A percentile compares a stretch with the other conserved stretches of the same genome.
Evolutionary conservation across 306 rosid genomes (phyloP).

Genomic region (Prinsepia uniflora): DNA sequence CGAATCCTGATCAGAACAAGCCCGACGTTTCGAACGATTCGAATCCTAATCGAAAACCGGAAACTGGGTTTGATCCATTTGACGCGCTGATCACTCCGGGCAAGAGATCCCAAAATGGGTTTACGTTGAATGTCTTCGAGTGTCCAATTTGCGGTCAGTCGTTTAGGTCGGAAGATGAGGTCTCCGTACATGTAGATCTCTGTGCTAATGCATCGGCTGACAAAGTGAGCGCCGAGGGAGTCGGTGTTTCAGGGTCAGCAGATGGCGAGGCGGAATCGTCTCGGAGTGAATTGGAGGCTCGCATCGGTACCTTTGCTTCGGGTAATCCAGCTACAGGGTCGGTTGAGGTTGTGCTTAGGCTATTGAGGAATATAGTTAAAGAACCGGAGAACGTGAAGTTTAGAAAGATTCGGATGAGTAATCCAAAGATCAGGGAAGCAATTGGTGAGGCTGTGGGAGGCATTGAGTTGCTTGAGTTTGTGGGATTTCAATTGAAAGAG

Average conservation of each 20-base stretch:
- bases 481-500: conserved; percentile 65
- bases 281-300: conserved; percentile 46
- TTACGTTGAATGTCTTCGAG: conserved; percentile 50
- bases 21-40: conserved; percentile 21
- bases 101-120: conserved; percentile 66
- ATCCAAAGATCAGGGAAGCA: conserved; percentile 80
- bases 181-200: conserved; percentile 63
- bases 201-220: conserved; percentile 41
- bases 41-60: conserved; percentile 33
- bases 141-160: conserved; percentile 74
- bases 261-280: conserved; percentile 27
- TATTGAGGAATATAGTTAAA: conserved; percentile 63
- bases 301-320: conserved; percentile 51
- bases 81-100: conserved; percentile 72
- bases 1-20: conserved; percentile 9
- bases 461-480: conserved; percentile 62
- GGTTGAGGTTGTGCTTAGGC: conserved; percentile 58
- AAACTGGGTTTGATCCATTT: conserved; percentile 70
- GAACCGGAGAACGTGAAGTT: conserved; percentile 86
- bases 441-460: conserved; percentile 71
- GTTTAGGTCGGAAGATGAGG: conserved; percentile 74
- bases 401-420: conserved; percentile 73
- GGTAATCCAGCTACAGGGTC: conserved; percentile 67
- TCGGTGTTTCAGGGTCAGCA: conserved; percentile 19
- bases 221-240: conserved; percentile 1